phyloP scores from a whole-genome alignment of 2,329 filamentous ascomycete genomes.

The Exophiala oligosperma region DNA sequence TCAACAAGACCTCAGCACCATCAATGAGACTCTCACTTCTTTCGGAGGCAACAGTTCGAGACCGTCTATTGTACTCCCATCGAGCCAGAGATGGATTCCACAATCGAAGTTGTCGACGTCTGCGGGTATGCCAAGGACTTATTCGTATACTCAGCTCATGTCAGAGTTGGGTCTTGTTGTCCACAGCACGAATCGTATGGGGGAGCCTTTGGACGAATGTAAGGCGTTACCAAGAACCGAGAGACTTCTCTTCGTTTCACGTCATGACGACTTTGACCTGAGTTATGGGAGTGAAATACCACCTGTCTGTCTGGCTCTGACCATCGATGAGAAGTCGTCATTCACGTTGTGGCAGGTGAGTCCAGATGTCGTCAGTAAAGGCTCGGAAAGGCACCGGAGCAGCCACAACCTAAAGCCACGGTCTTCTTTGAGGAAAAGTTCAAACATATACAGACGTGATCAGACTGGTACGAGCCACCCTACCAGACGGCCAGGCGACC shows the following conservation, averaged over 20 bases:
- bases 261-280: slow-evolving; percentile 11
- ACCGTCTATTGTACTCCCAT: slow-evolving; percentile 51
- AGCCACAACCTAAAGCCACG: slow-evolving; percentile 23
- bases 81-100: slow-evolving; percentile 57
- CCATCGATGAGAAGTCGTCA: slow-evolving; percentile 24
- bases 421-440: slow-evolving; percentile 58
- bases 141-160: slow-evolving; percentile 26
- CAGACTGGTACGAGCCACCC: slow-evolving; percentile 78
- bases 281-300: neutral
- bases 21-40: slow-evolving; percentile 35
- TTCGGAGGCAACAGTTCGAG: slow-evolving; percentile 40
- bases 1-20: slow-evolving; percentile 27
- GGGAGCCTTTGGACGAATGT: slow-evolving; percentile 21
- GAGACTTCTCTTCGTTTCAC: slow-evolving; percentile 25
- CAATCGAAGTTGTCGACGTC: slow-evolving; percentile 34
- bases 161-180: slow-evolving; percentile 30
- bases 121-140: slow-evolving; percentile 26
- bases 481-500: slow-evolving; percentile 57
- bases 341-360: slow-evolving; percentile 29
- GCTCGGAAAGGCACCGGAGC: slow-evolving; percentile 43
- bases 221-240: slow-evolving; percentile 22
- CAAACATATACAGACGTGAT: slow-evolving; percentile 56
- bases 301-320: slow-evolving; percentile 21
- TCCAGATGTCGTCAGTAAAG: slow-evolving; percentile 43
- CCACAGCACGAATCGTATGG: slow-evolving; percentile 22